phyloP scores from a whole-genome alignment of 176 grass and related monocot genomes.

The Phyllostachys edulis region DNA sequence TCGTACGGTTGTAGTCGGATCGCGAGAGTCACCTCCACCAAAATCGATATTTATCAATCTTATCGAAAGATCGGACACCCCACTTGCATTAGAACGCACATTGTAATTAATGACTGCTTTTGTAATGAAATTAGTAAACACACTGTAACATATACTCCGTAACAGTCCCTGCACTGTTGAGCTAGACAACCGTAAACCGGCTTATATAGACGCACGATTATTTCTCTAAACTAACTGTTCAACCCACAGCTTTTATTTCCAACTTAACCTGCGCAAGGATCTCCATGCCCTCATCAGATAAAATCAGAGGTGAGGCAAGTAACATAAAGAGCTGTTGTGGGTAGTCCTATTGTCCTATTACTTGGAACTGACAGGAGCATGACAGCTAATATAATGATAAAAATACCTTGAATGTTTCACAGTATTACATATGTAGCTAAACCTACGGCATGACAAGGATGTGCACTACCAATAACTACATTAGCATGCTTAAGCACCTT shows the following conservation, averaged over 20 bases:
- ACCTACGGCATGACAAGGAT: background rate
- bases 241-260: background rate
- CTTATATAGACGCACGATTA: background rate
- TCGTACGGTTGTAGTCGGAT: too few relatives aligned
- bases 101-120: background rate
- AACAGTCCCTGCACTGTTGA: background rate
- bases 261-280: background rate
- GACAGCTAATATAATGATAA: background rate
- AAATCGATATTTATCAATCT: too few relatives aligned
- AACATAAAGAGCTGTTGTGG: background rate
- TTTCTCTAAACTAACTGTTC: background rate
- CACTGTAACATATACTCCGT: background rate
- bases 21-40: too few relatives aligned
- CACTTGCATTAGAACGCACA: background rate
- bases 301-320: background rate
- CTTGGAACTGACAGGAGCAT: background rate
- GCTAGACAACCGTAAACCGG: background rate
- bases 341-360: background rate
- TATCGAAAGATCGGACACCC: too few relatives aligned
- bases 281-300: background rate
- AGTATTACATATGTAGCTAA: background rate
- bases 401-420: background rate
- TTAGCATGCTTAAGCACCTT: conserved; percentile 8
- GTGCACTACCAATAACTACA: background rate
- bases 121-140: background rate